Evolutionary conservation across 169 alveolate species (phyloP), one percentile per base, ranked within the genome.

Genomic region (Babesia gibsoni): DNA sequence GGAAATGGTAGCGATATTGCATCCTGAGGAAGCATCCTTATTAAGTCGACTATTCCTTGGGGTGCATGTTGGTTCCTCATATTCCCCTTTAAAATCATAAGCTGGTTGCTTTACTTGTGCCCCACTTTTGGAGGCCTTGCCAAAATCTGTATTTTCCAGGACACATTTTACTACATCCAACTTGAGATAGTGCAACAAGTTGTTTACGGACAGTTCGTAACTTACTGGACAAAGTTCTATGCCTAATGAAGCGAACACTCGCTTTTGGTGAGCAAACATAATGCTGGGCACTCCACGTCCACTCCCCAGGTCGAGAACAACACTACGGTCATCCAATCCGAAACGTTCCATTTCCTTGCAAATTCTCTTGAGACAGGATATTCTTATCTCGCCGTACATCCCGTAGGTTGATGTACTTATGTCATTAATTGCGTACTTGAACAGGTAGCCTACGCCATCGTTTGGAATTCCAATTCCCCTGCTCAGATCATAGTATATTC

Each of bases 231-330:
- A 77, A 54, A 53, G 35, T 52, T 85, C 91, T 10, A 85, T 69
- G 3, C 91, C 91, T 25, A 85, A 59, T 33, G 91, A 83, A 30
- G 91, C 72, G 57, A 85, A 85, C 35, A 66, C 61, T 37, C 30
- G 53, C 32, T 33, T 77, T 27, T 77, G 82, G 43, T 35, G 64
- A 4, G 91, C 67, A 33, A 86, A 84, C 29, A 85, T 74, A 20
- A 86, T 67, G 57, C 77, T 90, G 10, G 95, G 95, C 3, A 82
- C 94, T 8, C 95, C 95, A 20, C 95, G 66, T 1, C 95, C 95
- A 43, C 94, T 89, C 18, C 95, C 95, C 32, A 91, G 74, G 45
- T 91, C 95, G 46, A 84, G 52, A 42, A 91, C 58, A 25, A 91
- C 89, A 58, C 92, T 80, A 56, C 54, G 63, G 39, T 90, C 85